Base-by-base conservation (phyloP, 2,329 filamentous ascomycete species). In the Camillea tinctor region DNA sequence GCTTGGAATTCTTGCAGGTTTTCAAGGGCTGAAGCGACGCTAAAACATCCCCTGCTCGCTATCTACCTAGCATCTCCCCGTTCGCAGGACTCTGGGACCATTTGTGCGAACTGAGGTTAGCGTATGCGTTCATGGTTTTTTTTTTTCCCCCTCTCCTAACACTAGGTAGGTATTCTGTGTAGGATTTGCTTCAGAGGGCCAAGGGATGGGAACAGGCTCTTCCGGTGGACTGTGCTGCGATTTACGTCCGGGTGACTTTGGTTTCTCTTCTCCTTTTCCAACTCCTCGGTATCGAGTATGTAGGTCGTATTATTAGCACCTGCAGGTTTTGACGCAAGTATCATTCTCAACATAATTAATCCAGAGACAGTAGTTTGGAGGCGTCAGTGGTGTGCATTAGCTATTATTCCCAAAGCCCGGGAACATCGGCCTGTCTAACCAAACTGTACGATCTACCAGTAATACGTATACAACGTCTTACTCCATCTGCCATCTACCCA, bases 1-100 rank as follows among this genome's bases (percentile, higher is more conserved):
- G 68, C 67, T 69, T 63, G 70, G 66, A 64, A 72, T 67, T 71
- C 68, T 66, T 71, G 71, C 67, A 72, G 67, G 67, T 59, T 69
- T 58, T 57, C 64, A 67, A 72, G 67, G 68, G 69, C 69, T 68
- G 67, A 70, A 66, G 68, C 65, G 59, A 67, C 68, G 62, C 66
- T 70, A 66, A 57, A 55, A 56, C 50, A 48, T 55, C 63, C 64
- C 65, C 62, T 44, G 36, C 13, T 44, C 36, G 36, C 36, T 44
- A 44, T 44, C 11, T 44, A 44, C 36, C 36, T 44, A 44, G 36
- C 36, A 44, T 44, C 36, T 44, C 36, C 36, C 36, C 36, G 36
- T 44, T 44, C 36, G 36, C 36, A 44, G 36, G 36, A 44, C 36
- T 44, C 36, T 44, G 36, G 36, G 36, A n/a, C 36, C 50, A 51